These are phyloP conservation scores for Dryadomyces quercivorus DNA, from an alignment of 2,329 filamentous ascomycete genomes.

Conservation along the genomic window DNA sequence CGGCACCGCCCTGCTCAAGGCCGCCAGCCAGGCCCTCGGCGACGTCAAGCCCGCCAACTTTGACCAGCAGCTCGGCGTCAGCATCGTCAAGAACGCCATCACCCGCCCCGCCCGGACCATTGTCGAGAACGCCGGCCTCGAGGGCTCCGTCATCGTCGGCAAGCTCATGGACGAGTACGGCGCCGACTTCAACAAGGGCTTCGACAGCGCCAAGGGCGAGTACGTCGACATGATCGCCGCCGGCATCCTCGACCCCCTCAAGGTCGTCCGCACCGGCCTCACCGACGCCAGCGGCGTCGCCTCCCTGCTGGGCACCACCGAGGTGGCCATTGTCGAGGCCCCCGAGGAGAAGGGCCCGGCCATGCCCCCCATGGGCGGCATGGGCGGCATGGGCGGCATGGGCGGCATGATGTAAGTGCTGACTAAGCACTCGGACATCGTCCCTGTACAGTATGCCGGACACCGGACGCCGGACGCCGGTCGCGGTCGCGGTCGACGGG, in stretches of 20 bases:
- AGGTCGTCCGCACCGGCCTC: slow-evolving; percentile 95
- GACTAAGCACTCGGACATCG: background rate
- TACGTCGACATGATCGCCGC: slow-evolving; percentile 97
- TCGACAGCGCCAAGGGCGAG: slow-evolving; percentile 91
- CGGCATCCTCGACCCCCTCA: slow-evolving; percentile 97
- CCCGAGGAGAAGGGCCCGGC: slow-evolving; percentile 76
- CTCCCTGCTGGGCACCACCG: slow-evolving; percentile 91
- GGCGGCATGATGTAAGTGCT: slow-evolving; percentile 43
- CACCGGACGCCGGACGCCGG: too few species aligned
- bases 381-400: slow-evolving; percentile 41
- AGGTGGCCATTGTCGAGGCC: slow-evolving; percentile 95
- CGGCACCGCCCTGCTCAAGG: slow-evolving; percentile 97
- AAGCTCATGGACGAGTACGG: slow-evolving; percentile 95
- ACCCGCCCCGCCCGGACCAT: slow-evolving; percentile 89
- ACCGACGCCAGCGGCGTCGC: slow-evolving; percentile 93
- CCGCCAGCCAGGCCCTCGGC: slow-evolving; percentile 74
- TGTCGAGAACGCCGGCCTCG: slow-evolving; percentile 92
- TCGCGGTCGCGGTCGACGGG: too few species aligned
- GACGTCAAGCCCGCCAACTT: slow-evolving; percentile 87
- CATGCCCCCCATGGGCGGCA: slow-evolving; percentile 47
- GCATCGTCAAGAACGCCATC: slow-evolving; percentile 96
- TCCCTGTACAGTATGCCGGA: background rate
- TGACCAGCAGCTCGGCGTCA: slow-evolving; percentile 96
- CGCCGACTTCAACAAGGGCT: slow-evolving; percentile 93
- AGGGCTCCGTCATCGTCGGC: slow-evolving; percentile 92